Percentiles rank a stretch among this genome's conserved stretches.
Conservation (phyloP, 768 basidiomycete species). For the Leccinum subtestaceum region DNA sequence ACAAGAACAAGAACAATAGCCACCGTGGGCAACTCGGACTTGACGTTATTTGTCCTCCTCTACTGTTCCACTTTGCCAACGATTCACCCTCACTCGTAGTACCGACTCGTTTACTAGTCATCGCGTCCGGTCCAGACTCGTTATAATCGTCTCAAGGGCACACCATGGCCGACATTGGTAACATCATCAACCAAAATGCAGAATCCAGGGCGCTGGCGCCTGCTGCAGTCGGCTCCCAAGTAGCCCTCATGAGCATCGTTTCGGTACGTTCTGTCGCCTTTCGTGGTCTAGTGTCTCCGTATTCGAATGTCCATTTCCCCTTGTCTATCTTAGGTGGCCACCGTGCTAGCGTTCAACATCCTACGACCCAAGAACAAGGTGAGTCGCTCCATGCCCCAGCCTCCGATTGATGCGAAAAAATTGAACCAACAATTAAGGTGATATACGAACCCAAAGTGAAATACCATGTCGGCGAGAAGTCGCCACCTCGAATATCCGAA, state of each 20-base stretch:
- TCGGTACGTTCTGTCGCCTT: slow-evolving; percentile 53
- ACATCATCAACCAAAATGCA: slow-evolving; percentile 33
- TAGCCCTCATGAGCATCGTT: slow-evolving; percentile 65
- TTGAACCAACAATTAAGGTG: slow-evolving; percentile 43
- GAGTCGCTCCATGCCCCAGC: neutral
- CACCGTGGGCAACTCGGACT: neutral
- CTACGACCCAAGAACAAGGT: slow-evolving; percentile 90
- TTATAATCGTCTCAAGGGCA: slow-evolving; percentile 4
- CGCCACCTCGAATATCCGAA: slow-evolving; percentile 78
- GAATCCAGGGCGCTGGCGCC: slow-evolving; percentile 70
- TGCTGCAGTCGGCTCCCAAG: slow-evolving; percentile 76
- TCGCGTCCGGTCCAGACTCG: slow-evolving; percentile 17
- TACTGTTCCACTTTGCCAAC: too few species aligned
- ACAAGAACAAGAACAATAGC: neutral
- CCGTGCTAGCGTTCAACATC: slow-evolving; percentile 75
- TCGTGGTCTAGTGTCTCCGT: neutral
- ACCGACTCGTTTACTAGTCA: slow-evolving; percentile 16
- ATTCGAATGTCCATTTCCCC: too few species aligned
- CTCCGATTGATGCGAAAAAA: neutral
- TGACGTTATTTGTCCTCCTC: neutral
- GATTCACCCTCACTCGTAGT: neutral
- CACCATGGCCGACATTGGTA: slow-evolving; percentile 32
- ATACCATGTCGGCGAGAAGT: slow-evolving; percentile 76
- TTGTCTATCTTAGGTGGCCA: slow-evolving; percentile 46
- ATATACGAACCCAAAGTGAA: slow-evolving; percentile 94